Percentiles rank a stretch among this genome's conserved stretches.
Evolutionary conservation across 2,329 filamentous ascomycete genomes (phyloP).

Genomic region (Biscogniauxia mediterranea): DNA sequence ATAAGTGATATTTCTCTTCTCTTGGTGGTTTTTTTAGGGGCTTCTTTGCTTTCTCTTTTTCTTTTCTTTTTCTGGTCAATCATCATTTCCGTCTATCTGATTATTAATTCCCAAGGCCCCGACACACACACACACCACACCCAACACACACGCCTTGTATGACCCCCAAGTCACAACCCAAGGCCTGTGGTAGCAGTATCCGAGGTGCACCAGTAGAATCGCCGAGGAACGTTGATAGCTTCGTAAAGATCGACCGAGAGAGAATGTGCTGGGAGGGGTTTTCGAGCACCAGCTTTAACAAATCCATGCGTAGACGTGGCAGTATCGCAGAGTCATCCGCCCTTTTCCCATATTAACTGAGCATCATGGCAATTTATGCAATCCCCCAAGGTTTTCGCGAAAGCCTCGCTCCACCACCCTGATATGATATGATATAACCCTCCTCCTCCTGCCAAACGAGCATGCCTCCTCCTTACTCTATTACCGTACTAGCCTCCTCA

Average conservation of each 20-base stretch:
- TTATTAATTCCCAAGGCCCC: neutral
- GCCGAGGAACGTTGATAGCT: neutral
- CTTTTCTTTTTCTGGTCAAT: neutral
- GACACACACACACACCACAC: neutral
- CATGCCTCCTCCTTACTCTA: neutral
- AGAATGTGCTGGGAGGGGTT: neutral
- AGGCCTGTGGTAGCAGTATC: no score
- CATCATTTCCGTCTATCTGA: neutral
- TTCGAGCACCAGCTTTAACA: neutral
- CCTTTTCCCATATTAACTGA: neutral
- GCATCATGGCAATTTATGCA: neutral
- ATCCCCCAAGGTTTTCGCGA: neutral
- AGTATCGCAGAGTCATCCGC: neutral
- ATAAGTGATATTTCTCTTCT: no score
- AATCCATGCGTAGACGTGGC: neutral
- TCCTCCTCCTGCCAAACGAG: neutral
- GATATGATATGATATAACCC: neutral
- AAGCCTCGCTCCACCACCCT: neutral
- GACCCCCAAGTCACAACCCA: neutral
- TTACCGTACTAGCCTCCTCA: neutral
- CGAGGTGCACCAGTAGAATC: neutral
- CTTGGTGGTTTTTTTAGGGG: no score
- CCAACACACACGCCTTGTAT: neutral
- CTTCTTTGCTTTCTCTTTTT: no score
- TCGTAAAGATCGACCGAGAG: neutral